A percentile compares a stretch with the other conserved stretches of the same genome.
Evolutionary conservation across 805 yeast genomes (phyloP).

Genomic region (Nakazawaea pomicola): DNA sequence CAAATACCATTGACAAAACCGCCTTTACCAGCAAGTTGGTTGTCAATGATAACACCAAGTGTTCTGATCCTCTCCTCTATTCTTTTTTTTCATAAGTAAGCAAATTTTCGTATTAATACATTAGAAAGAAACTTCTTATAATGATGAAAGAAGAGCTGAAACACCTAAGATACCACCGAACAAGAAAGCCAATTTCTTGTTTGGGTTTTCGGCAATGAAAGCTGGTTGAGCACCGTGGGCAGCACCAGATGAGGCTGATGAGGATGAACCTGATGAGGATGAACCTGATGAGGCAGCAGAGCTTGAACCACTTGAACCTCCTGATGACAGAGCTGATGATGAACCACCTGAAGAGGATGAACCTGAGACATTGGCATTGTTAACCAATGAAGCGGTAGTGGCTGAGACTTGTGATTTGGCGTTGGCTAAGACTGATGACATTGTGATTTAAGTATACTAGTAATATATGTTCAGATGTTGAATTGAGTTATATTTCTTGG

Average conservation of each 20-base stretch:
- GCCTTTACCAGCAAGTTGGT: no score
- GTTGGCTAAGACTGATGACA: slow-evolving; percentile 13
- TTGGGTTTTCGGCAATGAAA: slow-evolving; percentile 8
- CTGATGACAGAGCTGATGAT: not conserved
- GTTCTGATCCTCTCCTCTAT: no score
- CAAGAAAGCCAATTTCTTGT: slow-evolving; percentile 11
- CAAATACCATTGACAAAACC: no score
- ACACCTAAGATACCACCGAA: slow-evolving; percentile 13
- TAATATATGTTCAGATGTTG: no score
- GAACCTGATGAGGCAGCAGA: slow-evolving; percentile 9
- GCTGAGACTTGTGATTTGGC: slow-evolving; percentile 8
- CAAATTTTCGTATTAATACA: not conserved
- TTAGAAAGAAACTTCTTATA: slow-evolving; percentile 1
- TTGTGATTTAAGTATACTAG: no score
- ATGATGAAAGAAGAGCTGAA: slow-evolving; percentile 10
- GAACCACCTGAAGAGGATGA: slow-evolving; percentile 5
- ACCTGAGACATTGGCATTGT: slow-evolving; percentile 20
- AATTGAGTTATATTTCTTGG: no score
- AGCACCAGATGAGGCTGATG: slow-evolving; percentile 19
- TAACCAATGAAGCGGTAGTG: slow-evolving; percentile 18
- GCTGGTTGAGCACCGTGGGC: slow-evolving; percentile 11
- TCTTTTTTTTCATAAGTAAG: not conserved
- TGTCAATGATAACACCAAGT: no score
- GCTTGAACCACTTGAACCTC: not conserved
- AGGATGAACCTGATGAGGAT: slow-evolving; percentile 14